These are phyloP conservation scores for Parastagonospora nodorum DNA, from an alignment of 2,329 filamentous ascomycete species.

Conservation along the genomic window DNA sequence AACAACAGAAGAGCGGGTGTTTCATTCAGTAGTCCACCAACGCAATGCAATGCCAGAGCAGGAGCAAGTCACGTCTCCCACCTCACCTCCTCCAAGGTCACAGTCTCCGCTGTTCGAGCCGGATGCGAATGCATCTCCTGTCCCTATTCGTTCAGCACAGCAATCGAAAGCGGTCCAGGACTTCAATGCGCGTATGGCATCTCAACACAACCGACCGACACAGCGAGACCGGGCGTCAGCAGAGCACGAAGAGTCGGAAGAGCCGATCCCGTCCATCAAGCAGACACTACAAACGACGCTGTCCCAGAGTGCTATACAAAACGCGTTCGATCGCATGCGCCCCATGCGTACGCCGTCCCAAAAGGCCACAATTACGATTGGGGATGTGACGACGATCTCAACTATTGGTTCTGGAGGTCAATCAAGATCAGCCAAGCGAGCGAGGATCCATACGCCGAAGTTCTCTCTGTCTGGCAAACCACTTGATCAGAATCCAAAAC, in stretches of 20 bases:
- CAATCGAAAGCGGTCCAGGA: constrained; percentile 41
- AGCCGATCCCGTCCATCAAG: constrained; percentile 32
- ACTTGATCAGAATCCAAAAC: constrained; percentile 34
- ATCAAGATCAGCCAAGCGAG: constrained; percentile 54
- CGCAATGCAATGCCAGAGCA: constrained; percentile 9
- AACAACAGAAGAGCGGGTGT: constrained; percentile 7
- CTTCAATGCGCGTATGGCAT: constrained; percentile 48
- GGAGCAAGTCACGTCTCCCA: background rate
- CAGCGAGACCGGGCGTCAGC: constrained; percentile 12
- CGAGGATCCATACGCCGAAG: constrained; percentile 50
- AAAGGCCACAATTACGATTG: constrained; percentile 76
- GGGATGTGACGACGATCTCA: constrained; percentile 68
- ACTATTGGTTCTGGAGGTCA: constrained; percentile 61
- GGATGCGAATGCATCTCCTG: constrained; percentile 10
- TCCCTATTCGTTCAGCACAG: constrained; percentile 5
- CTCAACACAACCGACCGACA: constrained; percentile 32
- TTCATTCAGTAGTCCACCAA: constrained; percentile 2
- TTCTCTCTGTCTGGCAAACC: constrained; percentile 36
- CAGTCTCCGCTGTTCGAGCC: constrained; percentile 32
- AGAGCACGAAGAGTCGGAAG: constrained; percentile 20
- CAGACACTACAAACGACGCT: constrained; percentile 40
- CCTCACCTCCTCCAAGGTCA: constrained; percentile 7
- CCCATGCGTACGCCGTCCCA: constrained; percentile 66
- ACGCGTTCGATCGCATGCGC: constrained; percentile 68
- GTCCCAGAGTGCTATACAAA: constrained; percentile 55